Conservation (phyloP, 768 basidiomycete genomes). For the Tulasnella sp. region DNA sequence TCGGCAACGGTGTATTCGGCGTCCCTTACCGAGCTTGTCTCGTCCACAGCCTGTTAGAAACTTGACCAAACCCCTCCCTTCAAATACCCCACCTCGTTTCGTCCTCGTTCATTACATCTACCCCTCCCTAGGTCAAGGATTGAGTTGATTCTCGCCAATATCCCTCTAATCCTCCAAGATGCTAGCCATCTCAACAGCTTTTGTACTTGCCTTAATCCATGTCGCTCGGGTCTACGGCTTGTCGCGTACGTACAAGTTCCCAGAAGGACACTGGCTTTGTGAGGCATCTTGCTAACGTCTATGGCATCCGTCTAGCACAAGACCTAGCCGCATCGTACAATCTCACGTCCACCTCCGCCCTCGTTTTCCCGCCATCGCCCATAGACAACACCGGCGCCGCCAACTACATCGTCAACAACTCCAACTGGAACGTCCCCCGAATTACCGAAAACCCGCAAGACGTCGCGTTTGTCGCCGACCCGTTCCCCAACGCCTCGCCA, state of each 20-base stretch:
- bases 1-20: no score
- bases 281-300: no score
- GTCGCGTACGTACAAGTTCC: neutral
- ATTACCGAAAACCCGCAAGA: constrained; percentile 34
- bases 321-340: constrained; percentile 1
- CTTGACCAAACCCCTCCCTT: neutral
- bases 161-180: neutral
- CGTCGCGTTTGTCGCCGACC: constrained; percentile 52
- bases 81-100: no score
- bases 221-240: neutral
- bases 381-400: neutral
- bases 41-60: neutral
- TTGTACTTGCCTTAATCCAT: neutral
- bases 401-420: neutral
- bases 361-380: constrained; percentile 1
- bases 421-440: neutral
- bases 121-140: no score
- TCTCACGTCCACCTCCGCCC: neutral
- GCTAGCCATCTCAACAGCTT: constrained; percentile 6
- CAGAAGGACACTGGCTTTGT: no score
- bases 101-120: no score
- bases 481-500: constrained; percentile 42
- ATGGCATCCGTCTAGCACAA: neutral
- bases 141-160: neutral
- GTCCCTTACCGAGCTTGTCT: no score